These are phyloP conservation scores for Endotrypanum monterogeii DNA, from an alignment of 208 protist genomes.

Conservation along the genomic window DNA sequence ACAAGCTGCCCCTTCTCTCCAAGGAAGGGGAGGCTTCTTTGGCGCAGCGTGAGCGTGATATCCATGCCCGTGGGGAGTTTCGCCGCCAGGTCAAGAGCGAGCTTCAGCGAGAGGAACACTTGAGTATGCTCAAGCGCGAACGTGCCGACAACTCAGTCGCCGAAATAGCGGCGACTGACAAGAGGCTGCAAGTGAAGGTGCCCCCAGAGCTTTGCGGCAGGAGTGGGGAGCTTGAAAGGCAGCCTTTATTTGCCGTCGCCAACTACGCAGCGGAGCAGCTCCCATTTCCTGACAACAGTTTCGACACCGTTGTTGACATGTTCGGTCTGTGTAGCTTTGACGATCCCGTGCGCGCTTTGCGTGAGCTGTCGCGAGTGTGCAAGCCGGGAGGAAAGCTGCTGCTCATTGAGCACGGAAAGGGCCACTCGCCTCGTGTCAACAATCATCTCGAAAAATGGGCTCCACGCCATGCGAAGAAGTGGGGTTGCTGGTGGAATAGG, in stretches of 20 bases:
- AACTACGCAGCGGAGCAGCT: conserved; percentile 85
- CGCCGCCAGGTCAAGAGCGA: conserved; percentile 21
- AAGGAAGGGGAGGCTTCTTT: conserved; percentile 40
- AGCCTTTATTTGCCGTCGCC: conserved; percentile 69
- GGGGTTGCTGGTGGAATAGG: conserved; percentile 92
- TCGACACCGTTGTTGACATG: conserved; percentile 91
- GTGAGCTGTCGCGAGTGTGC: conserved; percentile 90
- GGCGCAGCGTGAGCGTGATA: conserved; percentile 34
- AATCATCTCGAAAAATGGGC: conserved; percentile 87
- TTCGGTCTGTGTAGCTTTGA: conserved; percentile 93
- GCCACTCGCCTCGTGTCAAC: conserved; percentile 68
- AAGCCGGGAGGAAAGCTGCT: conserved; percentile 88
- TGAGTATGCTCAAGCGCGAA: conserved; percentile 19
- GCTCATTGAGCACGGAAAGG: conserved; percentile 88
- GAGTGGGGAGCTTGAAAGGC: conserved; percentile 14
- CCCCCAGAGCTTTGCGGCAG: conserved; percentile 20
- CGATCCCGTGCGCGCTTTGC: conserved; percentile 84
- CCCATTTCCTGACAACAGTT: conserved; percentile 85
- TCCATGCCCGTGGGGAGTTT: conserved; percentile 24
- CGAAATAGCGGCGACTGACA: background rate
- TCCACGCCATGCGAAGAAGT: conserved; percentile 76
- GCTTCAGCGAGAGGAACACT: conserved; percentile 23
- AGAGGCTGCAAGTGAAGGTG: background rate
- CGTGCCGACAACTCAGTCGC: background rate
- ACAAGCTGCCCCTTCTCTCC: conserved; percentile 50